Percentiles rank a stretch among this genome's conserved stretches.
phyloP scores from a whole-genome alignment of 2,329 filamentous ascomycete species.

The Alternaria atra region DNA sequence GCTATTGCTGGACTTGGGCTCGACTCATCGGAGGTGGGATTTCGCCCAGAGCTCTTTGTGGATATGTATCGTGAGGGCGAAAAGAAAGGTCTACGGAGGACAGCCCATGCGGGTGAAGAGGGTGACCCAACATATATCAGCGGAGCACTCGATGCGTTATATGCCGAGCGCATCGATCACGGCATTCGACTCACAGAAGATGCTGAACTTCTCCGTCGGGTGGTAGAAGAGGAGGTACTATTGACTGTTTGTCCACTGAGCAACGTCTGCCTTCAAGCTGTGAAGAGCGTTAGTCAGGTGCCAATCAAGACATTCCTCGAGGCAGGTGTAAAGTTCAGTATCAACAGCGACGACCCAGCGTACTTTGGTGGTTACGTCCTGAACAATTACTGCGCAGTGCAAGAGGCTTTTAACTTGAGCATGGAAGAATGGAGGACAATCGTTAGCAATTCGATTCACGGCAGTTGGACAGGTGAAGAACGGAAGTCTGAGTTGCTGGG shows the following conservation, averaged over 20 bases:
- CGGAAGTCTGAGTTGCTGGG: conserved; percentile 68
- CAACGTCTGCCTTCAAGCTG: conserved; percentile 70
- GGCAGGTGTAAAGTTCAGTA: conserved; percentile 71
- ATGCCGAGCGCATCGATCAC: conserved; percentile 76
- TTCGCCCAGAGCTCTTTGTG: conserved; percentile 64
- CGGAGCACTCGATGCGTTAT: conserved; percentile 68
- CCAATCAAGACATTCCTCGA: conserved; percentile 72
- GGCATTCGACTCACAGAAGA: conserved; percentile 73
- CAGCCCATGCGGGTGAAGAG: conserved; percentile 80
- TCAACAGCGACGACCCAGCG: conserved; percentile 65
- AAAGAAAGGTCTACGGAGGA: conserved; percentile 66
- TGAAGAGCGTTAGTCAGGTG: conserved; percentile 58
- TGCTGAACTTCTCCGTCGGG: conserved; percentile 63
- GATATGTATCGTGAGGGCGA: conserved; percentile 67
- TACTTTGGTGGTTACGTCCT: conserved; percentile 76
- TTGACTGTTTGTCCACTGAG: conserved; percentile 78
- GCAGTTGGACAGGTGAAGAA: conserved; percentile 73
- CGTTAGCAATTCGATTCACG: conserved; percentile 68
- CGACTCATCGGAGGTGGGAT: conserved; percentile 65
- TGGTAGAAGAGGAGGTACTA: conserved; percentile 67
- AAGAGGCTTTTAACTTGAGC: conserved; percentile 72
- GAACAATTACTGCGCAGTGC: conserved; percentile 78
- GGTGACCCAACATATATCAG: conserved; percentile 73
- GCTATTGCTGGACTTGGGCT: conserved; percentile 71
- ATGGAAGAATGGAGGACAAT: conserved; percentile 74